These are phyloP conservation scores for Austropuccinia psidii DNA, from an alignment of 1,284 basidiomycete genomes.

Conservation along the genomic window DNA sequence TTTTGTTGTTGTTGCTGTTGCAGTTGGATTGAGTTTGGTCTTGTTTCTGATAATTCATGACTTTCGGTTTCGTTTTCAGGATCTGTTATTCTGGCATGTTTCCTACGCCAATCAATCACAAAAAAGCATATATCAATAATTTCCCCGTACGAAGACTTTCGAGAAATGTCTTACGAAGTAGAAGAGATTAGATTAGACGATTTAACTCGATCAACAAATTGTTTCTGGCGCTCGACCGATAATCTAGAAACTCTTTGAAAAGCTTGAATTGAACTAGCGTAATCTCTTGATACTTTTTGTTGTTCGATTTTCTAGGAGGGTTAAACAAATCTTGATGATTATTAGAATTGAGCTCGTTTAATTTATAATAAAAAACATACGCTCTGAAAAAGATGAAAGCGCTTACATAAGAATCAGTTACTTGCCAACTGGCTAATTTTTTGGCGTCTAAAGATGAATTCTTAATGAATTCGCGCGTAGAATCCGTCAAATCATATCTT, in stretches of 20 bases:
- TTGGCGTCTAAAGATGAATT: constrained; percentile 86
- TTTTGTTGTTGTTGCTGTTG: constrained; percentile 41
- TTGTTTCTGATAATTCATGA: constrained; percentile 31
- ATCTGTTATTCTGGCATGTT: not conserved
- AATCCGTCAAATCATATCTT: constrained; percentile 73
- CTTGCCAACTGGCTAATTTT: constrained; percentile 42
- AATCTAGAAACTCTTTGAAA: constrained; percentile 87
- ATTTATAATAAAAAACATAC: too few relatives aligned
- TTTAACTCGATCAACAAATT: constrained; percentile 71
- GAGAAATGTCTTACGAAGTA: constrained; percentile 59
- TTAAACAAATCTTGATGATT: not conserved
- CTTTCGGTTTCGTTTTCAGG: constrained; percentile 26
- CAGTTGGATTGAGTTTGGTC: constrained; percentile 8
- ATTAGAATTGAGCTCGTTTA: too few relatives aligned
- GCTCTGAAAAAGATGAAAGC: not conserved
- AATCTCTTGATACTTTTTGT: constrained; percentile 57
- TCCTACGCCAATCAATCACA: too few relatives aligned
- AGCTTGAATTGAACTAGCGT: constrained; percentile 75
- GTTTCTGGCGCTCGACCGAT: constrained; percentile 75
- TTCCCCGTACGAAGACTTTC: too few relatives aligned
- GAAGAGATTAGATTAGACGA: constrained; percentile 47
- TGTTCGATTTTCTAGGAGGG: constrained; percentile 30
- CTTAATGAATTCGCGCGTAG: constrained; percentile 88
- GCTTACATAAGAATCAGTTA: constrained; percentile 14
- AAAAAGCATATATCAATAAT: too few relatives aligned